Evolutionary conservation across 345 rosid species (phyloP), one percentile per base, ranked within the genome.

Genomic region (Angophora floribunda): DNA sequence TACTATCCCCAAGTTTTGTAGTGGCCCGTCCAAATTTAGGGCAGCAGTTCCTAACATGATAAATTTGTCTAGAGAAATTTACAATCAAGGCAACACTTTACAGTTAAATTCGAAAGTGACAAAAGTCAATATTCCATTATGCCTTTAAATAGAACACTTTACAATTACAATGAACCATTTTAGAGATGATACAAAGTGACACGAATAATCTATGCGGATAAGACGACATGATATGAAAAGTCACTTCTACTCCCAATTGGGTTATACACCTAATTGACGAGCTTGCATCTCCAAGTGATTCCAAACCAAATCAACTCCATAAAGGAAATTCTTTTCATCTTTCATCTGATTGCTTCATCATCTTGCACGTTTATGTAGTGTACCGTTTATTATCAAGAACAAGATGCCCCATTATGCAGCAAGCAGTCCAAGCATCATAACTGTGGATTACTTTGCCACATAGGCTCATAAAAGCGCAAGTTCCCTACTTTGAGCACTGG

Each of bases 91-190:
- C 14, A 6, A 36, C 47, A 70, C 22, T 36, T 36, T 13, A 17
- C 7, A 17, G 11, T 70, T 70, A 3, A 17, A 17, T 9, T 17
- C 1, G 7, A 70, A 70, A 70, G 11, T 13, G 3, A 32, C 44
- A 30, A 67, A 30, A 67, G 78, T 67, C 7, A 1, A 47, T 70
- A 17, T 0, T 13, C 7, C 0, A 4, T 36, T 13, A 1, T 2
- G 80, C 26, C 26, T 70, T 70, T 70, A 36, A 17, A 3, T 1
- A 36, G 9, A 70, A 36, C 12, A 9, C 13, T 17, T 2, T 9
- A 32, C 3, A 41, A 36, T 70, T 16, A 67, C 6, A 6, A 6
- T 5, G 47, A 17, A 70, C 17, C 7, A 10, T 41, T 32, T 16
- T 70, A 17, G 11, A 32, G 47, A 32, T 6, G 3, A 4, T 70